Base-by-base conservation (phyloP, 306 rosid species). In the Chamaecrista fasciculata region DNA sequence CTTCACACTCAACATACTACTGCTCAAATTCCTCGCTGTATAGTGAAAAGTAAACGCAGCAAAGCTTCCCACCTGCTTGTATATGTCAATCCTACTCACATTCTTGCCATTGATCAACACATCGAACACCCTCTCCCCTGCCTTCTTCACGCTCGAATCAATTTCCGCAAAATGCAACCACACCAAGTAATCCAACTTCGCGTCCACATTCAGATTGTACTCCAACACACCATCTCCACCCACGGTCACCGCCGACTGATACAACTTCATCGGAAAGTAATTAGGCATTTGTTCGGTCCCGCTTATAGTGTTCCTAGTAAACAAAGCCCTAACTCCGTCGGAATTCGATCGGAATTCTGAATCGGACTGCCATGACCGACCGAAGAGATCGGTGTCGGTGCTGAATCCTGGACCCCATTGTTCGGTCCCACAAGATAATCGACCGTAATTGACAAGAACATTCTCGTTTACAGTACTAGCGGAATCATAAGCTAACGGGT, bases 131-230 rank as follows among this genome's bases (percentile, higher is more conserved):
- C 98, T 88, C 79, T 84, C 84, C 26, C 91, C 91, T 0, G 71
- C 86, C 71, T 48, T 85, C 68, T 40, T 84, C 82, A 94, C 90
- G 15, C 47, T 74, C 51, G 80, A 62, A 52, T 88, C 91, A 8
- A 94, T 85, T 81, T 94, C 98, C 1, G 92, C 96, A 6, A 94
- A 94, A 84, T 94, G 98, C 33, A 94, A 49, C 98, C 96, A 90
- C 79, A 93, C 26, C 71, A 88, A 65, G 69, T 93, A 93, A 66
- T 93, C 98, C 11, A 88, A 86, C 87, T 90, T 90, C 15, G 98
- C 97, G 33, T 94, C 98, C 70, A 94, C 96, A 6, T 7, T 40
- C 77, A 94, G 75, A 48, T 79, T 68, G 63, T 90, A 94, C 74
- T 73, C 87, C 86, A 94, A 46, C 1, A 6, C 37, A 1, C 73